phyloP scores from a whole-genome alignment of 1,284 basidiomycete species.

The Serendipita sp. region DNA sequence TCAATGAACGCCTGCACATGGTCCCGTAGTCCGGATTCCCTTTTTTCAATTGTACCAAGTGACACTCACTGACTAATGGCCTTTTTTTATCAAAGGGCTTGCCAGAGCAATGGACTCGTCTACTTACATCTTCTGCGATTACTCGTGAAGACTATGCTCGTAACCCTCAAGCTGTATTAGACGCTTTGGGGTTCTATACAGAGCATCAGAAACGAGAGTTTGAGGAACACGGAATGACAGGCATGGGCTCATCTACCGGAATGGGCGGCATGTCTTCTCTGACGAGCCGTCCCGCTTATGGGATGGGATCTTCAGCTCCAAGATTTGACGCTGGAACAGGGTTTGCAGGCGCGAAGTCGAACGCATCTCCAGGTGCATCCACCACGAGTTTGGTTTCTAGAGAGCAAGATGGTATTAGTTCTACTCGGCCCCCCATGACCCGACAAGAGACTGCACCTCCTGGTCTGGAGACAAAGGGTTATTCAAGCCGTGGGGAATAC shows the following conservation, averaged over 20 bases:
- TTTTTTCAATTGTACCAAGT: not conserved
- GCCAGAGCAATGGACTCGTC: constrained; percentile 92
- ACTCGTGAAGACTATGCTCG: constrained; percentile 95
- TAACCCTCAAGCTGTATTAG: constrained; percentile 92
- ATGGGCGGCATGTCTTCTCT: not conserved
- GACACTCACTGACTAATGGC: not conserved
- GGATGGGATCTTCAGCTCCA: constrained; percentile 29
- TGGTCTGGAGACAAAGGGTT: constrained; percentile 31
- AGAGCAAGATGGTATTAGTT: constrained; percentile 18
- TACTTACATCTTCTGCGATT: constrained; percentile 92
- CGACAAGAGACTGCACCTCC: constrained; percentile 48
- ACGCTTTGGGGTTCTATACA: constrained; percentile 96
- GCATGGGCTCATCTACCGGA: constrained; percentile 5
- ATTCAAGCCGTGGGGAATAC: constrained; percentile 20
- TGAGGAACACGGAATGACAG: constrained; percentile 44
- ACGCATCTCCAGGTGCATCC: constrained; percentile 25
- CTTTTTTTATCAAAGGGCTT: constrained; percentile 46
- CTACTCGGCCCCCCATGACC: constrained; percentile 29
- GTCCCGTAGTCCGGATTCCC: not conserved
- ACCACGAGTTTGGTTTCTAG: constrained; percentile 30
- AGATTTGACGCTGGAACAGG: constrained; percentile 80
- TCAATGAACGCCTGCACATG: not conserved
- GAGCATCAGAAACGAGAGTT: constrained; percentile 89
- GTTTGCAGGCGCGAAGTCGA: constrained; percentile 42
- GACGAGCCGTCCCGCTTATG: not conserved